A percentile compares a stretch with the other conserved stretches of the same genome.
phyloP scores from a whole-genome alignment of 2,329 filamentous ascomycete genomes.

The Colletotrichum sojae region DNA sequence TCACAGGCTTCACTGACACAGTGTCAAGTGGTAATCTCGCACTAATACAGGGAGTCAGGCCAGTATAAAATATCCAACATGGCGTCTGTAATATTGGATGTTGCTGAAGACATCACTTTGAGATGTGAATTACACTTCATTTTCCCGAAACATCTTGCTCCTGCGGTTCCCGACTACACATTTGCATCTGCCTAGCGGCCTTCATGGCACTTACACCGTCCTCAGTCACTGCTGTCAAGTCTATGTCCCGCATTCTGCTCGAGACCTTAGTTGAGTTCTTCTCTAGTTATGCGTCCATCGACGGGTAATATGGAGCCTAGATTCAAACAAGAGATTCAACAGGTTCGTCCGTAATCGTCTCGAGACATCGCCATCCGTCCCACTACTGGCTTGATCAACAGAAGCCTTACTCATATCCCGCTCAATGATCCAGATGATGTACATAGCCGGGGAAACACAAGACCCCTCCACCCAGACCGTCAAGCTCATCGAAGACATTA shows the following conservation, averaged over 20 bases:
- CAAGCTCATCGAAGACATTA: constrained; percentile 43
- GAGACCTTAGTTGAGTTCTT: too few relatives aligned
- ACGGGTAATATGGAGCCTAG: not conserved
- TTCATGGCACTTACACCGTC: too few relatives aligned
- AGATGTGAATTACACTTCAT: too few relatives aligned
- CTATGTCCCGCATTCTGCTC: too few relatives aligned
- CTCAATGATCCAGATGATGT: constrained; percentile 42
- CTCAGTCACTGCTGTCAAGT: too few relatives aligned
- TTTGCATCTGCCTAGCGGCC: too few relatives aligned
- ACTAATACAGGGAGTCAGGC: not conserved
- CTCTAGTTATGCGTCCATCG: not conserved
- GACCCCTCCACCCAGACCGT: constrained; percentile 40
- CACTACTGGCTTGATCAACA: too few relatives aligned
- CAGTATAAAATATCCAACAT: constrained; percentile 15
- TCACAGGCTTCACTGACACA: not conserved
- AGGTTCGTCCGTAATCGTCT: not conserved
- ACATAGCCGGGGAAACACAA: constrained; percentile 42
- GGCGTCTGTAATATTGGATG: not conserved
- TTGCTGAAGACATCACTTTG: not conserved
- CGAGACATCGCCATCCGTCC: not conserved
- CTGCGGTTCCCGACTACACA: too few relatives aligned
- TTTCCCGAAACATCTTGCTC: too few relatives aligned
- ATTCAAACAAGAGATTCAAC: constrained; percentile 38
- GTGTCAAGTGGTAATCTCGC: not conserved
- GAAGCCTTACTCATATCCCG: too few relatives aligned